Conservation (phyloP, 2,329 filamentous ascomycete species). For the Trichoderma breve region DNA sequence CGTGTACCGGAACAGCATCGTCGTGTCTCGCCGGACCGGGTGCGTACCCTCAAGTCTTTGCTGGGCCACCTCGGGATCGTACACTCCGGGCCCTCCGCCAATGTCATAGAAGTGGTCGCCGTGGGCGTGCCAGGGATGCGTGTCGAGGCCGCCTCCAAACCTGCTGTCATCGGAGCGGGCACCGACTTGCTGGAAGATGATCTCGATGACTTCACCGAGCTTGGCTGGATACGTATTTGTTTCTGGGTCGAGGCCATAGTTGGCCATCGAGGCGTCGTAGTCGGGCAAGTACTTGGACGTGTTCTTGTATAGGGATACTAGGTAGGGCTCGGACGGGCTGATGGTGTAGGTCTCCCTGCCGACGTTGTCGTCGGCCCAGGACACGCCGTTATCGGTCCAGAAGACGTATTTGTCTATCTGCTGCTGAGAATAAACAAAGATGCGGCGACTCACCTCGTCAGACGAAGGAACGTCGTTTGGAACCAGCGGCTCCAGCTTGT, state of each 20-base stretch:
- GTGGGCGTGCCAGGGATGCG: conserved; percentile 24
- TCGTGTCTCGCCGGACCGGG: conserved; percentile 46
- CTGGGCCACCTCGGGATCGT: conserved; percentile 10
- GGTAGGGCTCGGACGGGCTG: conserved; percentile 19
- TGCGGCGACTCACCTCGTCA: conserved; percentile 46
- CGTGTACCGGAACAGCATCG: conserved; percentile 55
- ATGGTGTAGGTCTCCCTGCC: conserved; percentile 1
- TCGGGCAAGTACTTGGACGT: conserved; percentile 38
- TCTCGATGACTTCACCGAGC: conserved; percentile 56
- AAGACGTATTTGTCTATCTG: conserved; percentile 8
- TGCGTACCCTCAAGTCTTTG: conserved; percentile 11
- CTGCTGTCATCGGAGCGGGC: conserved; percentile 33
- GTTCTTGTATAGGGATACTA: conserved; percentile 22
- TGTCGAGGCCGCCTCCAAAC: conserved; percentile 22
- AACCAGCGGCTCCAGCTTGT: conserved; percentile 41
- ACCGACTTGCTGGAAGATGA: conserved; percentile 46
- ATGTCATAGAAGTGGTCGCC: conserved; percentile 21
- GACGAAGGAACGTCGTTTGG: conserved; percentile 35
- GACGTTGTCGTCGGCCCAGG: conserved; percentile 18
- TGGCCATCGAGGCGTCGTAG: conserved; percentile 48
- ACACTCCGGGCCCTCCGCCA: conserved; percentile 22
- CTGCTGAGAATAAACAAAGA: conserved; percentile 39
- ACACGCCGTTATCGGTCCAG: conserved; percentile 21
- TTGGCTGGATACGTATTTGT: conserved; percentile 51
- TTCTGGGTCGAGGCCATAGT: conserved; percentile 53